Conservation (phyloP, 164 flowering plant genomes). For the Nelumbo lutea region DNA sequence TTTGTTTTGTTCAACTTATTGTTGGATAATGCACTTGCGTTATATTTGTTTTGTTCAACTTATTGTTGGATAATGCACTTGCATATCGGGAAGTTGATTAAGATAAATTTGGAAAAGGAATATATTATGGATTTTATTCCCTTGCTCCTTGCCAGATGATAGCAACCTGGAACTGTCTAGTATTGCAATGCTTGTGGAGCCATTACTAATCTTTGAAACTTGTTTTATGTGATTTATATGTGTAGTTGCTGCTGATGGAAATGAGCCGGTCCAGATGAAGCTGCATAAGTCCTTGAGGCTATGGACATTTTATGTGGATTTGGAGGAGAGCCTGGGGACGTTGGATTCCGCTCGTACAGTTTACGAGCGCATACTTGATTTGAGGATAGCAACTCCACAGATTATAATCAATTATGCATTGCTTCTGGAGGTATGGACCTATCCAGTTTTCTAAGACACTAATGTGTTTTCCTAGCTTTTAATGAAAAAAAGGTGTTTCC, state of each 20-base stretch:
- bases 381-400: constrained; percentile 93
- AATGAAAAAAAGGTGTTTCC: no score
- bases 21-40: no score
- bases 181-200: background rate
- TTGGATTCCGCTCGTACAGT: constrained; percentile 84
- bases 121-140: no score
- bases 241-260: constrained; percentile 94
- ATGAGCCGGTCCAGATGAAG: constrained; percentile 93
- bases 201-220: background rate
- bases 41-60: no score
- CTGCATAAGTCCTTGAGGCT: constrained; percentile 74
- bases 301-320: constrained; percentile 86
- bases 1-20: no score
- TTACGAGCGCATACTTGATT: constrained; percentile 84
- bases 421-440: constrained; percentile 66
- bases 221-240: constrained; percentile 5
- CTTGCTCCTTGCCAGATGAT: no score
- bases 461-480: background rate
- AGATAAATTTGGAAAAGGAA: no score
- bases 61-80: no score
- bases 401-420: constrained; percentile 87
- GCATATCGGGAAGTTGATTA: no score
- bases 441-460: background rate
- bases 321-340: constrained; percentile 84
- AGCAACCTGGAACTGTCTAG: no score